These are phyloP conservation scores for Fusarium sp. DNA, from an alignment of 2,329 filamentous ascomycete genomes.

Conservation along the genomic window DNA sequence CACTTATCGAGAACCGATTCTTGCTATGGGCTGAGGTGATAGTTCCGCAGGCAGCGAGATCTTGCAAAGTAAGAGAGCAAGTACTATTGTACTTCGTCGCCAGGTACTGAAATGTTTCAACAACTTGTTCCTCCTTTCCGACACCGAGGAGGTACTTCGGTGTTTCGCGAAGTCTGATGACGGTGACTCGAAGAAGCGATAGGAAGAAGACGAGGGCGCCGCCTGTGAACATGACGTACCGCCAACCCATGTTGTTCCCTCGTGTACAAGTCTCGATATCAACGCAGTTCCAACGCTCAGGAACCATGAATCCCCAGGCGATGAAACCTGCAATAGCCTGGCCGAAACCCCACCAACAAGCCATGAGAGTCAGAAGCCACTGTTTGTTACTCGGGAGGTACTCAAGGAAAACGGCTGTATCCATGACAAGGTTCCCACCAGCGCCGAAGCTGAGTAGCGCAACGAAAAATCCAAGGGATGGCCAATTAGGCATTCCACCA, in stretches of 20 bases:
- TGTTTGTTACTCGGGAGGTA: slow-evolving; percentile 8
- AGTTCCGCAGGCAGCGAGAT: slow-evolving; percentile 7
- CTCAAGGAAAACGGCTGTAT: slow-evolving; percentile 19
- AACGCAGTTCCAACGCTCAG: background rate
- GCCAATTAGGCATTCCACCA: background rate
- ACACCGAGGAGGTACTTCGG: slow-evolving; percentile 9
- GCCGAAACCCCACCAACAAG: slow-evolving; percentile 21
- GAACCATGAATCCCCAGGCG: slow-evolving; percentile 5
- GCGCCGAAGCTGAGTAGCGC: background rate
- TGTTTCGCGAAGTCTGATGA: slow-evolving; percentile 1
- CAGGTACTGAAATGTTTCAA: slow-evolving; percentile 1
- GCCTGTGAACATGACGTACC: slow-evolving; percentile 27
- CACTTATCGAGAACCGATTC: slow-evolving; percentile 47
- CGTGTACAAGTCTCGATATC: background rate
- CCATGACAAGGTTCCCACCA: slow-evolving; percentile 16
- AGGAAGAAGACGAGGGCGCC: slow-evolving; percentile 9
- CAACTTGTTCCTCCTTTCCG: background rate
- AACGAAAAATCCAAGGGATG: slow-evolving; percentile 1
- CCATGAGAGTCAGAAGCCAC: slow-evolving; percentile 12
- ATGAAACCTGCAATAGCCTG: slow-evolving; percentile 13
- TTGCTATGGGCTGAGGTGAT: slow-evolving; percentile 46
- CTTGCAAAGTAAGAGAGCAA: slow-evolving; percentile 3
- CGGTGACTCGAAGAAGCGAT: slow-evolving; percentile 6
- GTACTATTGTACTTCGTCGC: background rate
- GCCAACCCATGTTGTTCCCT: slow-evolving; percentile 1